Conservation (phyloP, 441 rosid species). For the Pelargonium hybrid region DNA sequence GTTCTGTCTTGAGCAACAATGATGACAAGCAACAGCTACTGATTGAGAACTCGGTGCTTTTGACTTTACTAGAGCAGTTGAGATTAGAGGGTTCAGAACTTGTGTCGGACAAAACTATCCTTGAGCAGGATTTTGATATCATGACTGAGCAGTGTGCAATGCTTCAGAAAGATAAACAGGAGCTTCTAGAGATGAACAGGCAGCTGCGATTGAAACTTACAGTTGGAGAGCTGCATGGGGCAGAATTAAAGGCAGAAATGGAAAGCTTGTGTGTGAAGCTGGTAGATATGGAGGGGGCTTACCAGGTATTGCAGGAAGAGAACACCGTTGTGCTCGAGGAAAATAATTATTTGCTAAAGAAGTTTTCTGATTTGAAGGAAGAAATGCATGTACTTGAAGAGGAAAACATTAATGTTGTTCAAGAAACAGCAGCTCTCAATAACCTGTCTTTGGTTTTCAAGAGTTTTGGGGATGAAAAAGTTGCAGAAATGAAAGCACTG, state of each 20-base stretch:
- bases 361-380: slow-evolving; percentile 37
- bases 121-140: slow-evolving; percentile 32
- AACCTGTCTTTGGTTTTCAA: slow-evolving; percentile 41
- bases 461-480: slow-evolving; percentile 53
- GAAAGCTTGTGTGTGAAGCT: slow-evolving; percentile 31
- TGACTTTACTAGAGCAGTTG: slow-evolving; percentile 37
- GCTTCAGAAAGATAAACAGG: slow-evolving; percentile 37
- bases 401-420: slow-evolving; percentile 42
- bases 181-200: slow-evolving; percentile 45
- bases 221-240: slow-evolving; percentile 37
- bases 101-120: slow-evolving; percentile 28
- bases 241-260: slow-evolving; percentile 34
- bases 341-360: slow-evolving; percentile 37
- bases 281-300: slow-evolving; percentile 38
- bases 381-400: slow-evolving; percentile 43
- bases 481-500: slow-evolving; percentile 41
- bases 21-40: slow-evolving; percentile 46
- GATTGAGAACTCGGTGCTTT: slow-evolving; percentile 53
- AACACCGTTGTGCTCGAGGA: slow-evolving; percentile 35
- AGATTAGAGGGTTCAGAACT: slow-evolving; percentile 33
- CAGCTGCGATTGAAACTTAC: slow-evolving; percentile 41
- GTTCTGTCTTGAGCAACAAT: slow-evolving; percentile 33
- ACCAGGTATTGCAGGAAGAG: slow-evolving; percentile 40
- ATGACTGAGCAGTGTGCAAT: slow-evolving; percentile 25
- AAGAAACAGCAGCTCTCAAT: slow-evolving; percentile 42